phyloP scores from a whole-genome alignment of 192 early-diverging fungal species.

The Coemansia umbellata region DNA sequence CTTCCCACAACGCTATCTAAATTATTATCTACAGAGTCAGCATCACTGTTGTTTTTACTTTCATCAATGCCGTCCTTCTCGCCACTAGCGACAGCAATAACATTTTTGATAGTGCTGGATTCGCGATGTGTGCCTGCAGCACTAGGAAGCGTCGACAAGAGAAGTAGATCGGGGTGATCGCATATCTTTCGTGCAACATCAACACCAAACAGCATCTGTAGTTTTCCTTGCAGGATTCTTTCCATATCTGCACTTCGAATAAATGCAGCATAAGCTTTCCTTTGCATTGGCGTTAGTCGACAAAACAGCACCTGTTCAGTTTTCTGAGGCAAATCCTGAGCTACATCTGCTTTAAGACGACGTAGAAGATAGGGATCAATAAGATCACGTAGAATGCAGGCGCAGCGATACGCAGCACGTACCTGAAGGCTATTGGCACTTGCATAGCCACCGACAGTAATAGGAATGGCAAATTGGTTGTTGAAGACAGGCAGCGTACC shows the following conservation, averaged over 20 bases:
- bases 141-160: constrained; percentile 27
- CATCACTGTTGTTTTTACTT: not conserved
- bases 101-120: constrained; percentile 7
- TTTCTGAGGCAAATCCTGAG: constrained; percentile 84
- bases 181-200: constrained; percentile 94
- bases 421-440: constrained; percentile 88
- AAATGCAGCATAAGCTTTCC: constrained; percentile 67
- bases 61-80: too few species aligned
- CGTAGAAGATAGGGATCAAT: constrained; percentile 92
- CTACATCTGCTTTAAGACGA: constrained; percentile 90
- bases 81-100: not conserved
- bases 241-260: constrained; percentile 69
- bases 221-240: constrained; percentile 71
- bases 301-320: constrained; percentile 92
- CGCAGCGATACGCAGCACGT: constrained; percentile 91
- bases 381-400: constrained; percentile 82
- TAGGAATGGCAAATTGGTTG: constrained; percentile 89
- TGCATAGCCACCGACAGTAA: constrained; percentile 87
- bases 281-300: constrained; percentile 72
- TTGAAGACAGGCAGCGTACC: constrained; percentile 53
- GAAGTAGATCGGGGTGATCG: constrained; percentile 84
- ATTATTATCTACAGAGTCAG: too few species aligned
- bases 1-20: not conserved
- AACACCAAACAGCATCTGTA: constrained; percentile 84
- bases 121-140: constrained; percentile 20